A percentile compares a stretch with the other conserved stretches of the same genome.
phyloP scores from a whole-genome alignment of 2,329 filamentous ascomycete species.

The Penicillium nordicum region DNA sequence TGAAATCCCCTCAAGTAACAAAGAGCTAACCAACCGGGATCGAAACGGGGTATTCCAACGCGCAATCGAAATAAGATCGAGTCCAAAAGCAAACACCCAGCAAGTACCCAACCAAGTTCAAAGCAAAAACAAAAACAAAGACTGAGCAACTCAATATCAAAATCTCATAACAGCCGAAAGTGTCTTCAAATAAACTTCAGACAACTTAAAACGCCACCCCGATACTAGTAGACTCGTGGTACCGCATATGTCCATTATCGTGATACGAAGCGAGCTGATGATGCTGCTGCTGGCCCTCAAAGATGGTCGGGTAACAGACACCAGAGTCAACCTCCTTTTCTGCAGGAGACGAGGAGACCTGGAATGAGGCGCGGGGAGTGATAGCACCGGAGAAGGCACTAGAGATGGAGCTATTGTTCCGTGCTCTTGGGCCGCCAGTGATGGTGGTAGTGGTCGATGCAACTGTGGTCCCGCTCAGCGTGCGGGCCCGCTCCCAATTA shows the following conservation, averaged over 20 bases:
- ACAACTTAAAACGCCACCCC: constrained; percentile 32
- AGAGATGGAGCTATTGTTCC: constrained; percentile 29
- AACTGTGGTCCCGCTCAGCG: constrained; percentile 36
- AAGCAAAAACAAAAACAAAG: neutral
- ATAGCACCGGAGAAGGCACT: constrained; percentile 21
- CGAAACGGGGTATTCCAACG: constrained; percentile 2
- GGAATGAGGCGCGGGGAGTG: constrained; percentile 18
- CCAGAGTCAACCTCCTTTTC: constrained; percentile 23
- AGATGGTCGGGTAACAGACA: constrained; percentile 24
- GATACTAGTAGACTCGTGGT: constrained; percentile 27
- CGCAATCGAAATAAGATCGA: neutral
- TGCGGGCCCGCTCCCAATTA: constrained; percentile 30
- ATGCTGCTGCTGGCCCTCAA: constrained; percentile 24
- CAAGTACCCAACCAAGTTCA: neutral
- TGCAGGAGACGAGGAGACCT: constrained; percentile 7
- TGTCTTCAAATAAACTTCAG: neutral
- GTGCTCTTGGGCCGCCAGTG: constrained; percentile 14
- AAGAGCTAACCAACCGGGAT: neutral
- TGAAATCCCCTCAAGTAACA: neutral
- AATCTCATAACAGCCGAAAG: neutral
- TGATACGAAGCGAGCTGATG: constrained; percentile 3
- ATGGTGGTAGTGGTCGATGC: constrained; percentile 28
- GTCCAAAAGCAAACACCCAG: neutral
- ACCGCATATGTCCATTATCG: constrained; percentile 11
- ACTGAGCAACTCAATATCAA: neutral